Evolutionary conservation across 345 rosid genomes (phyloP).

Genomic region (Balakata baccata): DNA sequence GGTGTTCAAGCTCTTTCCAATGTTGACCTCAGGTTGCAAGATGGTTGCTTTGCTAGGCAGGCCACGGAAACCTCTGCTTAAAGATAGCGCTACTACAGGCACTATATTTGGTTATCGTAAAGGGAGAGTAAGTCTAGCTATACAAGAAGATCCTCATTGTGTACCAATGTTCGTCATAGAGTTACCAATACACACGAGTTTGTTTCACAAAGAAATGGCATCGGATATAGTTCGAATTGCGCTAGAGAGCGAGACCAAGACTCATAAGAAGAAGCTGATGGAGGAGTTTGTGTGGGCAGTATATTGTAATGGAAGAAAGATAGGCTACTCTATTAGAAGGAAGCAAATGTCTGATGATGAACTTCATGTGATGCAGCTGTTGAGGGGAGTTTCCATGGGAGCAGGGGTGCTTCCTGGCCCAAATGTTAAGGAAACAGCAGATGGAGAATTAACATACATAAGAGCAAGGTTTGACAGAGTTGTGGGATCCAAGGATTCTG

Average conservation of each 20-base stretch:
- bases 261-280: constrained; percentile 63
- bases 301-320: constrained; percentile 81
- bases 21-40: constrained; percentile 95
- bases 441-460: constrained; percentile 81
- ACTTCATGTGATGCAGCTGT: constrained; percentile 72
- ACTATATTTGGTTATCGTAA: constrained; percentile 84
- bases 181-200: constrained; percentile 69
- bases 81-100: constrained; percentile 76
- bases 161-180: constrained; percentile 74
- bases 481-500: constrained; percentile 87
- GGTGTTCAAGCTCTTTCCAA: constrained; percentile 85
- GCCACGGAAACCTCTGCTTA: constrained; percentile 67
- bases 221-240: constrained; percentile 82
- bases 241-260: constrained; percentile 82
- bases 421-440: constrained; percentile 47
- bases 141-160: constrained; percentile 93
- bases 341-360: constrained; percentile 84
- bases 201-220: constrained; percentile 87
- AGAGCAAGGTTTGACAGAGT: constrained; percentile 88
- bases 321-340: constrained; percentile 84
- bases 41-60: constrained; percentile 80
- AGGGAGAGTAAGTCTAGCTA: constrained; percentile 73
- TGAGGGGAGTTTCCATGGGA: constrained; percentile 93
- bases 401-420: constrained; percentile 89
- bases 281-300: constrained; percentile 97